Base-by-base conservation (phyloP, 2,329 filamentous ascomycete genomes). In the Botrytis elliptica region DNA sequence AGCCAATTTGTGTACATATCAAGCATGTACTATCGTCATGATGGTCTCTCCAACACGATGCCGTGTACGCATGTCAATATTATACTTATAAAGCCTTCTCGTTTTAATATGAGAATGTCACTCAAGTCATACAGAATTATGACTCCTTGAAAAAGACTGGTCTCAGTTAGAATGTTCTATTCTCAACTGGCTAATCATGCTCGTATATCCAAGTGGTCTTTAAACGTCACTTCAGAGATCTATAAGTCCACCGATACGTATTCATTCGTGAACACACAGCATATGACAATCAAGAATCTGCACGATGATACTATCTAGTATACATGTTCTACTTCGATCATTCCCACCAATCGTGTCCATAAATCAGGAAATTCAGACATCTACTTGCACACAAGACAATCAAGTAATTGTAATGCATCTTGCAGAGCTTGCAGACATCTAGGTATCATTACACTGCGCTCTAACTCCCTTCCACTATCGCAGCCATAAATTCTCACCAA, bases 31-130 rank as follows among this genome's bases (percentile, higher is more conserved):
- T 16, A 8, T 46, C 64, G 33, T 33, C 70, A 29, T 42, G 14
- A 42, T 42, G 46, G n/a, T 46, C 36, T 22, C 33, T 18, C n/a
- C 9, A 25, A 42, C 25, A 20, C 9, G 8, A 67, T 57, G 46
- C 49, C 14, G 46, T n/a, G 49, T 42, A 29, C 46, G 14, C 36
- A 42, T 42, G 10, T 29, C 18, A 25, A 42, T 29, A 36, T 8
- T 57, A 42, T 57, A 38, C 49, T 40, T 16, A 57, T 16, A 22
- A 57, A 22, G 25, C 49, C 18, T 42, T 42, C n/a, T 68, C 66
- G 49, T 42, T 57, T 42, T 68, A 29, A 57, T 57, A 22, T 68
- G n/a, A 14, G n/a, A 42, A 68, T 68, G 66, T 68, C 49, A 68
- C 66, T 40, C 66, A 42, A 42, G 66, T 42, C 16, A 18, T n/a